Conservation (phyloP, 495 filamentous ascomycete species). For the Talaromyces ruber region DNA sequence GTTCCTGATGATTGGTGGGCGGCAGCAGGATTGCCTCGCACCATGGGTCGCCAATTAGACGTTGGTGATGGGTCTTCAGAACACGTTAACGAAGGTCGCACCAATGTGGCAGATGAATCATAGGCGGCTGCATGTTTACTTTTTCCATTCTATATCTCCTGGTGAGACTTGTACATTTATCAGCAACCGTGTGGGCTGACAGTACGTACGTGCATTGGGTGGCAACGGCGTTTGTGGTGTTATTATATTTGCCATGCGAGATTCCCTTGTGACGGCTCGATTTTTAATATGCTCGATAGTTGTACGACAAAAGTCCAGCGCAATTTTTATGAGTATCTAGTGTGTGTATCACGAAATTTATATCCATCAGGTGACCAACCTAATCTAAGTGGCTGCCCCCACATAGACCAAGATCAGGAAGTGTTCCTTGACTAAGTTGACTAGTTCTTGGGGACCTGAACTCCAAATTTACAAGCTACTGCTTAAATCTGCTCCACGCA, state of each 20-base stretch:
- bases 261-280: not conserved
- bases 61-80: constrained; percentile 13
- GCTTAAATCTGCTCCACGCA: not conserved
- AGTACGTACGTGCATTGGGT: not conserved
- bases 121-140: constrained; percentile 3
- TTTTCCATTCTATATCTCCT: constrained; percentile 8
- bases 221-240: not conserved
- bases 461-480: not conserved
- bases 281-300: not conserved
- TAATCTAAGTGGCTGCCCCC: not conserved
- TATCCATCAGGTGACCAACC: not conserved
- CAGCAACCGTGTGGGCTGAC: not conserved
- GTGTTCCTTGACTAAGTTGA: not conserved
- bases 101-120: not conserved
- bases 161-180: not conserved
- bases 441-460: not conserved
- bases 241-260: not conserved
- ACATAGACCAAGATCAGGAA: not conserved
- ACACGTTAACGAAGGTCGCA: not conserved
- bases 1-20: constrained; percentile 75
- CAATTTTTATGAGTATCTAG: not conserved
- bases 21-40: constrained; percentile 58
- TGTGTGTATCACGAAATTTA: not conserved
- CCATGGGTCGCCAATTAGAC: constrained; percentile 25
- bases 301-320: not conserved